Percentiles rank a stretch among this genome's conserved stretches.
phyloP scores from a whole-genome alignment of 805 yeast species.

The Zygosaccharomyces bisporus region DNA sequence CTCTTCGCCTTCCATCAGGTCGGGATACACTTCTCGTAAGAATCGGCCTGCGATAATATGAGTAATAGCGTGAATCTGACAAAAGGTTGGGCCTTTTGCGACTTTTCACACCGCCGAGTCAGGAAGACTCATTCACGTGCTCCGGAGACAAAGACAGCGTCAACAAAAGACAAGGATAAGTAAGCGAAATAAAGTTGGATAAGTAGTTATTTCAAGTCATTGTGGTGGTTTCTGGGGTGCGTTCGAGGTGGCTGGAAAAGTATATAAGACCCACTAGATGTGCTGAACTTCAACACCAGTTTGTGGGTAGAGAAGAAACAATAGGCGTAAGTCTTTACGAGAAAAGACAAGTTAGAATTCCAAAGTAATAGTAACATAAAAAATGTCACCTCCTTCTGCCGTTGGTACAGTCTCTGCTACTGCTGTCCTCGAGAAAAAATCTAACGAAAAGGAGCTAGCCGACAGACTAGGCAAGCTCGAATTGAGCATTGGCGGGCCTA shows the following conservation, averaged over 20 bases:
- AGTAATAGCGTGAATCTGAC: not conserved
- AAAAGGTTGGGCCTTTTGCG: not conserved
- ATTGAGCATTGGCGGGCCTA: slow-evolving; percentile 1
- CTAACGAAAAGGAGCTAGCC: not conserved
- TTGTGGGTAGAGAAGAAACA: not conserved
- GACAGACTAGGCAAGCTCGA: slow-evolving; percentile 11
- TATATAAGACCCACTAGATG: slow-evolving; percentile 2
- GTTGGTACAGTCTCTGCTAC: slow-evolving; percentile 2
- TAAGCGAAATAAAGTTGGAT: not conserved
- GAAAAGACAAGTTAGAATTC: not conserved
- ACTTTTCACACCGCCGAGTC: not conserved
- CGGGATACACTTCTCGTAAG: slow-evolving; percentile 89
- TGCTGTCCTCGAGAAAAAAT: not conserved
- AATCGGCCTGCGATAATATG: not conserved
- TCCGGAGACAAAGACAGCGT: not conserved
- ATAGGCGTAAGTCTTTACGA: not conserved
- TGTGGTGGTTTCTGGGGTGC: slow-evolving; percentile 4
- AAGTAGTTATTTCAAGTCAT: slow-evolving; percentile 1
- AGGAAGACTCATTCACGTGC: not conserved
- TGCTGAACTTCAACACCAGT: not conserved
- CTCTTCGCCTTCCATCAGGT: slow-evolving; percentile 94
- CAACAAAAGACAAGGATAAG: not conserved
- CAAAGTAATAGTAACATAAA: not conserved
- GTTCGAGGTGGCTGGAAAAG: not conserved
- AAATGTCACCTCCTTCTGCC: slow-evolving; percentile 7